These are phyloP conservation scores for Daldinia bambusicola DNA, from an alignment of 495 filamentous ascomycete genomes.

Conservation along the genomic window DNA sequence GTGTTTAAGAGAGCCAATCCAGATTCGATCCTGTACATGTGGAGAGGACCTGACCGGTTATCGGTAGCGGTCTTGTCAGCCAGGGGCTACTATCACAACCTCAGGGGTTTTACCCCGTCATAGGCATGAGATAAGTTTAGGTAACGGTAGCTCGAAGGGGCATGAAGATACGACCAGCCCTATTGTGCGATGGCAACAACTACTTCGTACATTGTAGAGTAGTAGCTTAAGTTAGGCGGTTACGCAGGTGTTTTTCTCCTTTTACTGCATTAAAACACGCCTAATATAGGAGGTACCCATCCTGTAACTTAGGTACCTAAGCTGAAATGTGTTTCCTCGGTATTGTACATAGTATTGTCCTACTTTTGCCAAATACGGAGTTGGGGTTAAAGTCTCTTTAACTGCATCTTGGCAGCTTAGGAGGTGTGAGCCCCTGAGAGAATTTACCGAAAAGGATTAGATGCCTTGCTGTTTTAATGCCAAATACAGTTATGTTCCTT, in stretches of 20 bases:
- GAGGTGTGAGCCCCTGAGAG: constrained; percentile 1
- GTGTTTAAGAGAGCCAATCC: constrained; percentile 34
- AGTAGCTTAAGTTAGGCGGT: not conserved
- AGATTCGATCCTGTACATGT: constrained; percentile 20
- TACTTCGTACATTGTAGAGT: not conserved
- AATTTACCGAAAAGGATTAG: not conserved
- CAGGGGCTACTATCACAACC: constrained; percentile 1
- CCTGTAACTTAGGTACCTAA: too few relatives aligned
- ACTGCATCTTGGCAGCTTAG: not conserved
- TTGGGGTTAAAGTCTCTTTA: constrained; percentile 15
- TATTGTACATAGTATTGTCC: too few relatives aligned
- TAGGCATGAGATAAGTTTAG: not conserved
- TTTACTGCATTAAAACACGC: not conserved
- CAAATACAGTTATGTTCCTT: not conserved
- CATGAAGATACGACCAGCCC: constrained; percentile 29
- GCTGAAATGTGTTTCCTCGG: too few relatives aligned
- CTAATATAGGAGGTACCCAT: too few relatives aligned
- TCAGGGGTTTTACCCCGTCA: constrained; percentile 28
- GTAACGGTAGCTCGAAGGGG: constrained; percentile 2
- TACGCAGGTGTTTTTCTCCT: not conserved
- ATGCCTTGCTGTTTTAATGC: not conserved
- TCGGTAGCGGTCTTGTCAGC: constrained; percentile 24
- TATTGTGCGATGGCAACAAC: constrained; percentile 7
- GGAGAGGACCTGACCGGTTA: constrained; percentile 23
- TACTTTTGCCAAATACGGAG: too few relatives aligned